Conservation (phyloP, 345 rosid species). For the Clausena lansium region DNA sequence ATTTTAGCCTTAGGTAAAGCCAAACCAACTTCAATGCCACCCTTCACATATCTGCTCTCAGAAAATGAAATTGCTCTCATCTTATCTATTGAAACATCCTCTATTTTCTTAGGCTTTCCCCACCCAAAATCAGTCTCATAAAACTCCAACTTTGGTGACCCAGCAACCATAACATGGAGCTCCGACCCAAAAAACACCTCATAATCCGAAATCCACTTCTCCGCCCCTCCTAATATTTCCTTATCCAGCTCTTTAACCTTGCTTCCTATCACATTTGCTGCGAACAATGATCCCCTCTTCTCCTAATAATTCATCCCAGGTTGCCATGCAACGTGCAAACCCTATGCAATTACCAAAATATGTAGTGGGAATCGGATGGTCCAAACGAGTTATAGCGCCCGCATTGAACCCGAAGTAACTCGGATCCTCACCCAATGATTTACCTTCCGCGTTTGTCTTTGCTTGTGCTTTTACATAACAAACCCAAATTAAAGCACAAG, state of each 20-base stretch:
- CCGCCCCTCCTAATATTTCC: conserved; percentile 22
- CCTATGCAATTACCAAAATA: conserved; percentile 46
- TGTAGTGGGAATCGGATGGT: conserved; percentile 16
- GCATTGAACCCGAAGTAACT: conserved; percentile 35
- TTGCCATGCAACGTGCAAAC: conserved; percentile 26
- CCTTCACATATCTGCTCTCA: conserved; percentile 27
- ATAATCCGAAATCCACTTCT: conserved; percentile 29
- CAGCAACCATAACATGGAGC: conserved; percentile 17
- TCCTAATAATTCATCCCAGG: conserved; percentile 18
- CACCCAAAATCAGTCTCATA: conserved; percentile 45
- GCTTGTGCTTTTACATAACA: conserved; percentile 18
- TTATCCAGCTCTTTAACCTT: conserved; percentile 31
- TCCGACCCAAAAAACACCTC: conserved; percentile 18
- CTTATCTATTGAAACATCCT: conserved; percentile 32
- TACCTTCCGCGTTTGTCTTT: too few species aligned
- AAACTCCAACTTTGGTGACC: conserved; percentile 40
- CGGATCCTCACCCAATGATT: background rate
- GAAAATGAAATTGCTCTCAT: conserved; percentile 22
- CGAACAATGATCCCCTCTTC: conserved; percentile 31
- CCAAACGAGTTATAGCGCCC: conserved; percentile 34
- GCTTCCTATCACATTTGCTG: conserved; percentile 37
- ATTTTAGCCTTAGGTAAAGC: conserved; percentile 17
- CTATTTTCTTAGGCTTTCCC: conserved; percentile 45
- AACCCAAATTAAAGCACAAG: conserved; percentile 39
- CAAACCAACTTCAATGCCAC: conserved; percentile 47